Evolutionary conservation across 441 rosid species (phyloP), one percentile per base, ranked within the genome.

Genomic region (Biscutella laevigata): DNA sequence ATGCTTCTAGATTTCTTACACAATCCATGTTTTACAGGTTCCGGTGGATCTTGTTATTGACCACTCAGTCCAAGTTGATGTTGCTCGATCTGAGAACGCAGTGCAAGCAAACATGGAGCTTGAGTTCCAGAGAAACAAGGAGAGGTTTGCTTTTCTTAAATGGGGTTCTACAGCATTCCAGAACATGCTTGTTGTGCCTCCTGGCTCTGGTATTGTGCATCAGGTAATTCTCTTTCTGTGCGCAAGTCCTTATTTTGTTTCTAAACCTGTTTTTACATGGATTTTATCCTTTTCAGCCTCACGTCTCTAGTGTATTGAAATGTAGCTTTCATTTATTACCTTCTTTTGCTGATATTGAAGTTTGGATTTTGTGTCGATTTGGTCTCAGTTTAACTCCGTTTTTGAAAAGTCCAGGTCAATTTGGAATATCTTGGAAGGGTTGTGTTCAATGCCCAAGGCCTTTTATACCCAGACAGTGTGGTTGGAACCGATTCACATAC

Each of bases 401-500:
- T 47, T 71, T n/a, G n/a, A 44, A 53, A 61, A 63, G 74, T 69
- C 62, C 73, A 92, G 97, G 99, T 94, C 45, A 94, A 94, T 73
- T 88, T 94, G 57, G 99, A 94, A 71, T 94, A 94, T 67, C 88
- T 94, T 65, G 97, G 97, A 64, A 67, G 97, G 26, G 94, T 94
- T 67, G 97, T 94, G 36, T 94, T 94, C 84, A 94, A 94, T 69
- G 73, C 76, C 2, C 70, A 84, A 15, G 87, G 86, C 25, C 5
- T 80, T 20, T 79, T 94, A 40, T 84, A 94, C 73, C 99, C 97
- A 32, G 99, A 94, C 70, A 94, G 99, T 14, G 97, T 89, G 47
- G 99, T 89, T 21, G 99, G 99, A 52, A 88, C 97, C 67, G 99
- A 94, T 71, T 94, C 99, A 19, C 97, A 94, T 63, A 94, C 99